A percentile compares a stretch with the other conserved stretches of the same genome.
These are phyloP conservation scores for Entelexis paramagnoliae DNA, from an alignment of 1,139 yeast genomes.

Conservation along the genomic window DNA sequence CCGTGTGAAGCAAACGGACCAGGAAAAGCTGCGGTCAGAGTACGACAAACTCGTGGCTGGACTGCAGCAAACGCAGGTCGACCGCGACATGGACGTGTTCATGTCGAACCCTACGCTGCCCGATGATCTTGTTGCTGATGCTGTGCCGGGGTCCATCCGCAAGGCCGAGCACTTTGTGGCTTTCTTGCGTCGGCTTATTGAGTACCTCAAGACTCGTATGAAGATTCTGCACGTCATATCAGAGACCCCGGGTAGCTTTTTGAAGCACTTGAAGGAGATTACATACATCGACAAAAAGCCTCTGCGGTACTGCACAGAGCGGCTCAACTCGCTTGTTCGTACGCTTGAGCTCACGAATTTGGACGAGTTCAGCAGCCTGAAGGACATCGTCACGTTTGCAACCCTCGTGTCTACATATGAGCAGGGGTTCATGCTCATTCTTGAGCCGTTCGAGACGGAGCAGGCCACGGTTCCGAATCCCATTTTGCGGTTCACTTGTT, in stretches of 20 bases:
- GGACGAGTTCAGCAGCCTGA: conserved; percentile 84
- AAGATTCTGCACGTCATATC: conserved; percentile 93
- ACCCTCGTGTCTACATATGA: conserved; percentile 92
- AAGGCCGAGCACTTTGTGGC: conserved; percentile 96
- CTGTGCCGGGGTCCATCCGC: conserved; percentile 92
- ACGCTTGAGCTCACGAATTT: conserved; percentile 80
- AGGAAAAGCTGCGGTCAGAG: conserved; percentile 75
- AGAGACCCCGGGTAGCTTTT: conserved; percentile 86
- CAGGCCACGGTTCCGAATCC: conserved; percentile 98
- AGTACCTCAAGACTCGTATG: conserved; percentile 92
- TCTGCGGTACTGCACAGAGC: conserved; percentile 78
- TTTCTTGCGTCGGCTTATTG: conserved; percentile 82
- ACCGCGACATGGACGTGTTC: conserved; percentile 66
- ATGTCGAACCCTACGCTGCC: conserved; percentile 85
- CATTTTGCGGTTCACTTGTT: conserved; percentile 82
- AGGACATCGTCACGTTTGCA: conserved; percentile 95
- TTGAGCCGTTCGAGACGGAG: conserved; percentile 95
- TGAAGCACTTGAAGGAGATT: conserved; percentile 83
- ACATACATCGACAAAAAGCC: conserved; percentile 92
- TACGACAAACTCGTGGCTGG: conserved; percentile 89
- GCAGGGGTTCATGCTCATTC: conserved; percentile 76
- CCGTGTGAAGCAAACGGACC: conserved; percentile 71
- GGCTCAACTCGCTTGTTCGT: conserved; percentile 75
- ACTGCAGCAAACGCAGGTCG: conserved; percentile 54
- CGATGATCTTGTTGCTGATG: conserved; percentile 75